These are phyloP conservation scores for Monosporascus sp. DNA, from an alignment of 2,329 filamentous ascomycete species.

Conservation along the genomic window DNA sequence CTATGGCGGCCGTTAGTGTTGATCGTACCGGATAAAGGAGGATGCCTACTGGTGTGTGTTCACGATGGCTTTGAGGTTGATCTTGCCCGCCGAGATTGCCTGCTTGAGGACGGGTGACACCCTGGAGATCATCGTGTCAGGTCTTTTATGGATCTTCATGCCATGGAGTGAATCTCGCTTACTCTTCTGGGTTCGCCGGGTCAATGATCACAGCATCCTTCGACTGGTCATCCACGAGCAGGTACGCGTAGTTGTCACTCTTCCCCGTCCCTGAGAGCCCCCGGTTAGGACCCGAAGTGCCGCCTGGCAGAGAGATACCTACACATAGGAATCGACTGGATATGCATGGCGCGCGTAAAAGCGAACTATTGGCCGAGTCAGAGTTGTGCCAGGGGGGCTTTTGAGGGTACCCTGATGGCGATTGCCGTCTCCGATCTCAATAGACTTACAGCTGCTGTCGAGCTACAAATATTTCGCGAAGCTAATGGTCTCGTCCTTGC, in stretches of 20 bases:
- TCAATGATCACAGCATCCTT: conserved; percentile 76
- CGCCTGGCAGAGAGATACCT: conserved; percentile 33
- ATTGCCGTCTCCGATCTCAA: background rate
- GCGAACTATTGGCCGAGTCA: conserved; percentile 23
- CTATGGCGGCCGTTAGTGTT: conserved; percentile 38
- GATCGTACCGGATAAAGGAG: background rate
- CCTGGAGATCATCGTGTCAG: conserved; percentile 30
- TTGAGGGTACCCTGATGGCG: conserved; percentile 13
- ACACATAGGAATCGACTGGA: conserved; percentile 88
- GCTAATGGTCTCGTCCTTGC: conserved; percentile 30
- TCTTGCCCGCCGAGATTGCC: conserved; percentile 62
- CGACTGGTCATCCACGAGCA: conserved; percentile 72
- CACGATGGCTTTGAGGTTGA: conserved; percentile 83
- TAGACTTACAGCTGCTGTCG: conserved; percentile 25
- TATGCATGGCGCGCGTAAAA: conserved; percentile 63
- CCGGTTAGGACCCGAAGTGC: background rate
- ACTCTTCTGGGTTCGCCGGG: conserved; percentile 75
- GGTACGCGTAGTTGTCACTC: conserved; percentile 80
- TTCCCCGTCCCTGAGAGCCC: conserved; percentile 60
- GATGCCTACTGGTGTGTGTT: conserved; percentile 94
- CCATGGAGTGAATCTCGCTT: conserved; percentile 13
- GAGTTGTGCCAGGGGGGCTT: background rate
- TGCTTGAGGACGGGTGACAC: conserved; percentile 64
- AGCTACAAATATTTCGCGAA: conserved; percentile 25
- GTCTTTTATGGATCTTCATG: background rate